These are phyloP conservation scores for Phanerochaete carnosa DNA, from an alignment of 768 basidiomycete species.

Conservation along the genomic window DNA sequence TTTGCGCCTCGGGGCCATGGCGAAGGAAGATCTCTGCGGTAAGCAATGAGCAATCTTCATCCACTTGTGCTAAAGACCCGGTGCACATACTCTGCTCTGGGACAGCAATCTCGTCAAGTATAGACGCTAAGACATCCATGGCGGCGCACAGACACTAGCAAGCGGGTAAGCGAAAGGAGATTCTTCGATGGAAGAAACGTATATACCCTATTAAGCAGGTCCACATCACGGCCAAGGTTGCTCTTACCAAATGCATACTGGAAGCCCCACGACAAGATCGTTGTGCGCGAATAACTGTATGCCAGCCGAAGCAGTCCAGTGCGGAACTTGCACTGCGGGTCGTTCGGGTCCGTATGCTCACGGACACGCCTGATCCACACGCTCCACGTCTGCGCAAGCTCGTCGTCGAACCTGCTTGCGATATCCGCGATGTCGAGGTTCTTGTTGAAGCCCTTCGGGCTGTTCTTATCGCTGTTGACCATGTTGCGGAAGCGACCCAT, in stretches of 20 bases:
- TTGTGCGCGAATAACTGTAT: slow-evolving; percentile 32
- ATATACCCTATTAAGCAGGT: slow-evolving; percentile 23
- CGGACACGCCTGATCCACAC: slow-evolving; percentile 48
- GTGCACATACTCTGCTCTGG: slow-evolving; percentile 15
- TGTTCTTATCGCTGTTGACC: slow-evolving; percentile 68
- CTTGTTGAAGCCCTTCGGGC: slow-evolving; percentile 20
- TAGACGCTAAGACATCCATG: slow-evolving; percentile 22
- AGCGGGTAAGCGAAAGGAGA: neutral
- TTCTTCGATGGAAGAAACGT: neutral
- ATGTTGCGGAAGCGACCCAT: slow-evolving; percentile 55
- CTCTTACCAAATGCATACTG: slow-evolving; percentile 34
- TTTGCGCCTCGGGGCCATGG: slow-evolving; percentile 77
- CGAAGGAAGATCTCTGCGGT: slow-evolving; percentile 51
- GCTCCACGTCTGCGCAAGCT: slow-evolving; percentile 48
- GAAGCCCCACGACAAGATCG: slow-evolving; percentile 37
- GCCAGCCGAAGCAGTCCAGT: slow-evolving; percentile 18
- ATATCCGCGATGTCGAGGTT: slow-evolving; percentile 55
- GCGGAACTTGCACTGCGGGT: slow-evolving; percentile 41
- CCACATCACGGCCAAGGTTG: slow-evolving; percentile 22
- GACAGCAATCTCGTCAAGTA: slow-evolving; percentile 28
- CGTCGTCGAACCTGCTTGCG: slow-evolving; percentile 65
- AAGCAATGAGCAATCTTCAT: neutral
- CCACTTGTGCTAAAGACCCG: neutral
- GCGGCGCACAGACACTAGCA: slow-evolving; percentile 20
- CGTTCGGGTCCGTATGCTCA: slow-evolving; percentile 48